Evolutionary conservation across 192 early-diverging fungal species (phyloP), one percentile per base, ranked within the genome.

Genomic region (Entophlyctis luteolus): DNA sequence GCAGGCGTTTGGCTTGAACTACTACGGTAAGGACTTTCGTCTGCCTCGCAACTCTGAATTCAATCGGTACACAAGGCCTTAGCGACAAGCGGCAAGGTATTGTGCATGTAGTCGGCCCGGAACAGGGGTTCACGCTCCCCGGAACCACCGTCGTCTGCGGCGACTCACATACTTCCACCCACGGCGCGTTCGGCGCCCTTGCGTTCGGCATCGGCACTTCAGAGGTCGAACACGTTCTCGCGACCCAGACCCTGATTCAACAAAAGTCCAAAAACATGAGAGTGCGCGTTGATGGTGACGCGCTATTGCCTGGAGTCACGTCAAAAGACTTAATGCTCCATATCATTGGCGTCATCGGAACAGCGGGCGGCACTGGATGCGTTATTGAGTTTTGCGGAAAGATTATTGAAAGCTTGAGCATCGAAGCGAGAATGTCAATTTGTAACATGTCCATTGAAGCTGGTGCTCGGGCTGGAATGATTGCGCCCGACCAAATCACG

Each of bases 401-500:
- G 6, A 83, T 81, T 18, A 79, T 89, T 47, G 65, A 77, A 22
- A 36, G 60, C 6, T 55, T 87, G 3, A 82, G 82, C n/a, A 85
- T 89, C 75, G 87, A 89, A 65, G 77, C 84, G 6, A 67, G 87
- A 57, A 89, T 89, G 87, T 86, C 87, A 36, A 84, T 89, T 58
- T 89, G 87, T 73, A 89, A 89, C 75, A 89, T 89, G 87, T 77
- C 85, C 6, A 89, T 89, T 69, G 87, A 89, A 69, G 87, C 75
- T 31, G 87, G 87, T 59, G 87, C 87, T 35, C 77, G 87, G 29
- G 87, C 87, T 29, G 87, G 87, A 55, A 84, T 89, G 85, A 81
- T 89, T 71, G 85, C 87, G 10, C 85, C 87, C 23, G 87, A 89
- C 75, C 70, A 87, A 20, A 77, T 81, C 62, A 89, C 87, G 10